Conservation (phyloP, 805 yeast genomes). For the Torulaspora gathmanii region DNA sequence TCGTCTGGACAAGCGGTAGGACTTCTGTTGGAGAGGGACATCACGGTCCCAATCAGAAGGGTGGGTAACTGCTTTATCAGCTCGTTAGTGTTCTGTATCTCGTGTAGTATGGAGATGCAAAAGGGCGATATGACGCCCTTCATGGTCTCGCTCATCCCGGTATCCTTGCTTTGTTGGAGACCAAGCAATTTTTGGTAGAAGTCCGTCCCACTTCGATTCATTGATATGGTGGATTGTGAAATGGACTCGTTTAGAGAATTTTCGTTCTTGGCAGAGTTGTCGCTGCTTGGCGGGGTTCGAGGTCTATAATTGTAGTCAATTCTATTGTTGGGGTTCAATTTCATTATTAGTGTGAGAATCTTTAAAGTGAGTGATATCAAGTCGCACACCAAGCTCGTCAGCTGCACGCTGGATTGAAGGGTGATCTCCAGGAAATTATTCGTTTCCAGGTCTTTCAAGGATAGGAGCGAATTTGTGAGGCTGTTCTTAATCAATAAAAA, state of each 20-base stretch:
- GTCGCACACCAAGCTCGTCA: conserved; percentile 21
- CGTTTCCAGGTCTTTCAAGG: conserved; percentile 14
- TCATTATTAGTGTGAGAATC: conserved; percentile 25
- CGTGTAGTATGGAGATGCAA: conserved; percentile 27
- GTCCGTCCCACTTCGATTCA: conserved; percentile 15
- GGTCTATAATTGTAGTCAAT: conserved; percentile 28
- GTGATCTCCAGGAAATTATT: conserved; percentile 3
- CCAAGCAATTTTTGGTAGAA: conserved; percentile 32
- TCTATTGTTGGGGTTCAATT: conserved; percentile 31
- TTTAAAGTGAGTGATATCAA: conserved; percentile 25
- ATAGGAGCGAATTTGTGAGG: conserved; percentile 19
- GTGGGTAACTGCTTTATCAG: conserved; percentile 32
- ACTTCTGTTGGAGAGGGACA: conserved; percentile 17
- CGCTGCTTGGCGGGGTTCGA: background rate
- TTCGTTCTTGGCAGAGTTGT: background rate
- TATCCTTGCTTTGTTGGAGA: conserved; percentile 17
- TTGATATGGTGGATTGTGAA: background rate
- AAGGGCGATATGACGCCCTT: conserved; percentile 32
- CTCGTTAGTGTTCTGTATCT: conserved; percentile 28
- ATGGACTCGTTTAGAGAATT: background rate
- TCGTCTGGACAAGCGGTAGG: conserved; percentile 12
- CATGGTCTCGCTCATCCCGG: conserved; percentile 12
- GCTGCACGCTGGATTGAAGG: conserved; percentile 13
- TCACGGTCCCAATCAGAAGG: conserved; percentile 27
- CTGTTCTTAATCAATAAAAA: conserved; percentile 21